Evolutionary conservation across 768 basidiomycete species (phyloP).

Genomic region (Tephrocybe sp.): DNA sequence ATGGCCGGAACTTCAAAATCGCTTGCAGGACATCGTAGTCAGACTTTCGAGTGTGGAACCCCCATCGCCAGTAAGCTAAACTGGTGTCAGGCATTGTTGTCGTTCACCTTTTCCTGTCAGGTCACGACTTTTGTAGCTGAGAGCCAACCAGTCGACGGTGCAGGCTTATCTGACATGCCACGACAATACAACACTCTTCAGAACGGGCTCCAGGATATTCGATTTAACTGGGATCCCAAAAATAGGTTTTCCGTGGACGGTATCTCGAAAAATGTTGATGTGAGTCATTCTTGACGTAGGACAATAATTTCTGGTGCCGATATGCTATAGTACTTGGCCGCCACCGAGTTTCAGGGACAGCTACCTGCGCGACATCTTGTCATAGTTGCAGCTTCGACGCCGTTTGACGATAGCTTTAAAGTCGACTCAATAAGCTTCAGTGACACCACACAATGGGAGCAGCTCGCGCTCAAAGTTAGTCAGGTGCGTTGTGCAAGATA

Average conservation of each 20-base stretch:
- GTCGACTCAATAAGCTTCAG: conserved; percentile 24
- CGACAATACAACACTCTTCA: conserved; percentile 40
- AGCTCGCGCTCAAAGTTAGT: conserved; percentile 40
- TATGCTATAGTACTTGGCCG: conserved; percentile 30
- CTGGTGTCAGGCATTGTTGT: neutral
- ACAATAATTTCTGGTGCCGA: neutral
- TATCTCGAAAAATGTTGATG: conserved; percentile 44
- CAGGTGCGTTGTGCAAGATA: conserved; percentile 32
- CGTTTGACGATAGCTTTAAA: conserved; percentile 27
- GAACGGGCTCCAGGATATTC: conserved; percentile 34
- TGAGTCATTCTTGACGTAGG: conserved; percentile 20
- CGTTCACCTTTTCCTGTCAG: conserved; percentile 25
- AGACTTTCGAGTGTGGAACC: conserved; percentile 37
- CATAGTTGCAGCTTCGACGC: conserved; percentile 50
- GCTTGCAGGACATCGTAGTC: conserved; percentile 40
- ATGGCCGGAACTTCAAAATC: conserved; percentile 50
- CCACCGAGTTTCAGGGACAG: conserved; percentile 25
- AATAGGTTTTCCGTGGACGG: conserved; percentile 43
- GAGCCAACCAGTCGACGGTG: conserved; percentile 36
- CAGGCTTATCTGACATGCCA: conserved; percentile 26
- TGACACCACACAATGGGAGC: conserved; percentile 36
- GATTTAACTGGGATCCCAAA: conserved; percentile 38
- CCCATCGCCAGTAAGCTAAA: conserved; percentile 35
- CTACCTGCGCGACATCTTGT: conserved; percentile 46
- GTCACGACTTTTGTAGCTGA: conserved; percentile 42